These are phyloP conservation scores for Euphorbia pulcherrima DNA, from an alignment of 345 rosid species.

Conservation along the genomic window DNA sequence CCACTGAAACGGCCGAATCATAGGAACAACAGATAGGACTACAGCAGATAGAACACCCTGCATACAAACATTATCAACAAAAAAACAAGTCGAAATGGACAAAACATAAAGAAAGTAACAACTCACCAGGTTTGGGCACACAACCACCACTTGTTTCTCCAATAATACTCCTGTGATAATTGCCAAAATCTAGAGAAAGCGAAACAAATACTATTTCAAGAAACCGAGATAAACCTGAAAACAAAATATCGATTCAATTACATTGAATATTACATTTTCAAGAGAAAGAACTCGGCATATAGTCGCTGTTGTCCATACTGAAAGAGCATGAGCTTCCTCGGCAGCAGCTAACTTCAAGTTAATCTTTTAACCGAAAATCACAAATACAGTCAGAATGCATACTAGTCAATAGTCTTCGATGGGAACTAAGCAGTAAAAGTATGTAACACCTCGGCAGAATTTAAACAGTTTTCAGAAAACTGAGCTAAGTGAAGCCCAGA, in stretches of 20 bases:
- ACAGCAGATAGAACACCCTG: slow-evolving; percentile 95
- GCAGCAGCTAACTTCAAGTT: slow-evolving; percentile 69
- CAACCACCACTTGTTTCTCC: slow-evolving; percentile 79
- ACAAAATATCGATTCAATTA: slow-evolving; percentile 15
- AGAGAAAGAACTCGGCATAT: slow-evolving; percentile 87
- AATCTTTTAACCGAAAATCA: slow-evolving; percentile 45
- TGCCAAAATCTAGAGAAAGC: slow-evolving; percentile 65
- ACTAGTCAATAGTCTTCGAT: slow-evolving; percentile 12
- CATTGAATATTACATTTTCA: slow-evolving; percentile 69
- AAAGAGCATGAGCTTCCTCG: slow-evolving; percentile 86
- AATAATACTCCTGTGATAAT: slow-evolving; percentile 76
- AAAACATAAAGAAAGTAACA: slow-evolving; percentile 13
- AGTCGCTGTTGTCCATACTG: slow-evolving; percentile 97
- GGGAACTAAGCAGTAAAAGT: slow-evolving; percentile 6
- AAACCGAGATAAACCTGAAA: neutral
- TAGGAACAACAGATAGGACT: slow-evolving; percentile 74
- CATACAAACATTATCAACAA: slow-evolving; percentile 3
- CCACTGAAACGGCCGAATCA: slow-evolving; percentile 97
- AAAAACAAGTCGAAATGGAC: neutral
- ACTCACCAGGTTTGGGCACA: slow-evolving; percentile 92
- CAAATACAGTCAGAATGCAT: slow-evolving; percentile 21
- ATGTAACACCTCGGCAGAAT: slow-evolving; percentile 58
- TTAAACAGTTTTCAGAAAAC: slow-evolving; percentile 38
- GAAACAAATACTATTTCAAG: neutral
- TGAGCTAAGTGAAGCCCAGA: slow-evolving; percentile 57